Conservation (phyloP, 2,329 filamentous ascomycete genomes). For the Cladorrhinum sp. region DNA sequence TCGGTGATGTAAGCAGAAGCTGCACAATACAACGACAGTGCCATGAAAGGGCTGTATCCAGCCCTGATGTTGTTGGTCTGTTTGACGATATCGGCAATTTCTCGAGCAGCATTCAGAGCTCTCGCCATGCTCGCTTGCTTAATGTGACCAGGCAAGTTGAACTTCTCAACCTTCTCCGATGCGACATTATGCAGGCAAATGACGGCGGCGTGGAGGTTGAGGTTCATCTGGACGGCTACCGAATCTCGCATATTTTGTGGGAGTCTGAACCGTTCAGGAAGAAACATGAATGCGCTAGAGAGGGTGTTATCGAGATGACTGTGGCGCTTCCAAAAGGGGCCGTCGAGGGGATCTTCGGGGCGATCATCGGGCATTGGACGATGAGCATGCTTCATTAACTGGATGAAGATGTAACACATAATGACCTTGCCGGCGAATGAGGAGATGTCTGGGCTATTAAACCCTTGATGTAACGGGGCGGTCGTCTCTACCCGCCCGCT, state of each 20-base stretch:
- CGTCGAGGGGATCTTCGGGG: slow-evolving; percentile 69
- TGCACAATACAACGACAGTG: slow-evolving; percentile 82
- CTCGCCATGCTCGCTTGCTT: slow-evolving; percentile 69
- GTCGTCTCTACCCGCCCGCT: slow-evolving; percentile 62
- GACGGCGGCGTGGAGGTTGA: slow-evolving; percentile 82
- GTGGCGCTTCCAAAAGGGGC: slow-evolving; percentile 83
- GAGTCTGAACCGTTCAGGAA: slow-evolving; percentile 72
- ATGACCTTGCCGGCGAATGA: slow-evolving; percentile 70
- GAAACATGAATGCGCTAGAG: slow-evolving; percentile 71
- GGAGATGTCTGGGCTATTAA: slow-evolving; percentile 62
- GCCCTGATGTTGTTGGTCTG: slow-evolving; percentile 69
- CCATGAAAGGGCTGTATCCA: slow-evolving; percentile 67
- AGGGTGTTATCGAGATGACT: slow-evolving; percentile 77
- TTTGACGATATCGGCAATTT: slow-evolving; percentile 80
- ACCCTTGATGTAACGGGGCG: slow-evolving; percentile 60
- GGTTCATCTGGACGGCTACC: slow-evolving; percentile 76
- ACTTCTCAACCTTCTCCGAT: slow-evolving; percentile 74
- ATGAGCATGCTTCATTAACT: slow-evolving; percentile 78
- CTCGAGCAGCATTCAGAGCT: slow-evolving; percentile 75
- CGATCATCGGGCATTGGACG: slow-evolving; percentile 65
- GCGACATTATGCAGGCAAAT: slow-evolving; percentile 90
- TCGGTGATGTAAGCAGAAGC: slow-evolving; percentile 80
- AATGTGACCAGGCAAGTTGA: slow-evolving; percentile 62
- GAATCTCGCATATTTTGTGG: slow-evolving; percentile 66
- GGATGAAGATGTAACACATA: slow-evolving; percentile 74